Percentiles rank a stretch among this genome's conserved stretches.
Evolutionary conservation across 768 basidiomycete genomes (phyloP).

Genomic region (Pisolithus sp.): DNA sequence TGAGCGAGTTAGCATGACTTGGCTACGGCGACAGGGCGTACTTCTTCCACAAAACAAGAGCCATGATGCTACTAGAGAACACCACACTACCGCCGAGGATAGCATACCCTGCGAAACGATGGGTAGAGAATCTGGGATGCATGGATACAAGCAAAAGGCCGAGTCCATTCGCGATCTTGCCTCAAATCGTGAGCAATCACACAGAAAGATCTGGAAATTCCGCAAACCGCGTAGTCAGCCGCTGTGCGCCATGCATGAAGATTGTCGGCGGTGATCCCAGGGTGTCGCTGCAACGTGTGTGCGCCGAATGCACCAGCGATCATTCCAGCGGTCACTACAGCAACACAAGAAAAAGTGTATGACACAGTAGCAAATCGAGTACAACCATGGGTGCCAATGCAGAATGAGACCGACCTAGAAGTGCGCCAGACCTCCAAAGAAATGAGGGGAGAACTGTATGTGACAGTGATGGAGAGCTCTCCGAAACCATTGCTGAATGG

Average conservation of each 20-base stretch:
- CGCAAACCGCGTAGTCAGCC: conserved; percentile 53
- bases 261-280: conserved; percentile 43
- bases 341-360: neutral
- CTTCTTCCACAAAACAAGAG: conserved; percentile 45
- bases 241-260: conserved; percentile 60
- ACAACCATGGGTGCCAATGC: neutral
- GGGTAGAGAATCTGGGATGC: conserved; percentile 53
- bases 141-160: conserved; percentile 55
- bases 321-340: conserved; percentile 42
- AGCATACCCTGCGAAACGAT: conserved; percentile 63
- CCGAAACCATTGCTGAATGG: neutral
- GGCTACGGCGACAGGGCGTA: conserved; percentile 11
- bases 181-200: conserved; percentile 6
- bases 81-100: conserved; percentile 49
- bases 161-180: conserved; percentile 64
- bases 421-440: conserved; percentile 39
- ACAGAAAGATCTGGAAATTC: neutral
- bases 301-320: conserved; percentile 63
- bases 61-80: conserved; percentile 61
- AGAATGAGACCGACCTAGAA: conserved; percentile 29
- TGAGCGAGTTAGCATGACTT: neutral
- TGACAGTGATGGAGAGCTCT: conserved; percentile 22
- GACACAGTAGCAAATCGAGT: neutral
- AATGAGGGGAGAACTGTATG: conserved; percentile 14
- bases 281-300: conserved; percentile 48